Evolutionary conservation across 495 filamentous ascomycete genomes (phyloP).

Genomic region (Neurospora sp.): DNA sequence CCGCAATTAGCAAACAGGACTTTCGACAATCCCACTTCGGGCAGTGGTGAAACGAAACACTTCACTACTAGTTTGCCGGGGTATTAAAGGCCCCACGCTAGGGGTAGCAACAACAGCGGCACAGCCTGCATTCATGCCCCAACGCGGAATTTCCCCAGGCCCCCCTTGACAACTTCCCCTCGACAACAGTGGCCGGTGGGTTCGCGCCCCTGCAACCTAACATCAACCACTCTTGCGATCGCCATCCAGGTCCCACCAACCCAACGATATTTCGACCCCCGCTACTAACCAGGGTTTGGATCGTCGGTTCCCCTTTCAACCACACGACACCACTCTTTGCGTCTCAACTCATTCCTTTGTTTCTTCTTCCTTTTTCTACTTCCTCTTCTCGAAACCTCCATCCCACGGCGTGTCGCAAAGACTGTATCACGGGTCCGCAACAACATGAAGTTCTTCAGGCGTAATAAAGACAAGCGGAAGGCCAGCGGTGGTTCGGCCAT

Average conservation of each 20-base stretch:
- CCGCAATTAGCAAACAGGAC: neutral
- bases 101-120: neutral
- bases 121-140: neutral
- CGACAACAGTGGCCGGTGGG: neutral
- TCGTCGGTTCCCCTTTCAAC: neutral
- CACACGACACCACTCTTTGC: neutral
- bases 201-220: neutral
- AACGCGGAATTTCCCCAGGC: neutral
- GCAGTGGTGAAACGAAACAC: neutral
- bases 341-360: slow-evolving; percentile 1
- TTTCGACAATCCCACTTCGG: neutral
- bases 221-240: neutral
- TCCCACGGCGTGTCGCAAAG: neutral
- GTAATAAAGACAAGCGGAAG: slow-evolving; percentile 23
- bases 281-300: neutral
- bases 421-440: neutral
- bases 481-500: slow-evolving; percentile 5
- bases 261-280: neutral
- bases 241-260: neutral
- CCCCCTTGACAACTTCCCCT: neutral
- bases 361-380: neutral
- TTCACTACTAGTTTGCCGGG: neutral
- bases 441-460: slow-evolving; percentile 35
- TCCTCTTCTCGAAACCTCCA: neutral
- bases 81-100: neutral